These are phyloP conservation scores for Tetrahymena borealis DNA, from an alignment of 73 alveolate species.

Conservation along the genomic window DNA sequence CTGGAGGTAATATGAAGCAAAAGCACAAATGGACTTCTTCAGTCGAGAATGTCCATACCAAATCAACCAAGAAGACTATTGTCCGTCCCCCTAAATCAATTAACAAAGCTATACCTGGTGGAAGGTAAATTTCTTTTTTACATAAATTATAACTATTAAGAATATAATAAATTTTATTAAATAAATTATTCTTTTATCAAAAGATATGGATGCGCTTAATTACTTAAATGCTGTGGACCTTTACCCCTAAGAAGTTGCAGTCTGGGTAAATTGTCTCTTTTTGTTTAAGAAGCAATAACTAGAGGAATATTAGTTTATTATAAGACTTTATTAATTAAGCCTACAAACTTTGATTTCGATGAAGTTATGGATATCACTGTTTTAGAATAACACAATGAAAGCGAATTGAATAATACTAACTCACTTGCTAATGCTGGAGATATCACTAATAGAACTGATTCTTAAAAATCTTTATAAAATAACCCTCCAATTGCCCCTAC, in stretches of 20 bases:
- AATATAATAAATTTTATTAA: not conserved
- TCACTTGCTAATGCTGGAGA: not conserved
- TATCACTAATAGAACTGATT: not conserved
- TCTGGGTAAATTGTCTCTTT: slow-evolving; percentile 7
- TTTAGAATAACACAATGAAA: not conserved
- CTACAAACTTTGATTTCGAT: slow-evolving; percentile 2
- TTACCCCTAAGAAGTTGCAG: slow-evolving; percentile 26
- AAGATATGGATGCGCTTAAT: slow-evolving; percentile 34
- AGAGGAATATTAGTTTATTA: slow-evolving; percentile 29
- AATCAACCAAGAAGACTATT: slow-evolving; percentile 5
- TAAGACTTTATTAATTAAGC: slow-evolving; percentile 35
- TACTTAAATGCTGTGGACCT: slow-evolving; percentile 45
- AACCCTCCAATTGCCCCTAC: not conserved
- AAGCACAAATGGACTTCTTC: slow-evolving; percentile 9
- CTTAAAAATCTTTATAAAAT: not conserved
- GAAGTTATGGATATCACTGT: not conserved
- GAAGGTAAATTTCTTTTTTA: not conserved
- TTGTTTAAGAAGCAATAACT: slow-evolving; percentile 39
- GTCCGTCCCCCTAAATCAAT: slow-evolving; percentile 40
- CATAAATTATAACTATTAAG: too few relatives aligned
- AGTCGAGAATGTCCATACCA: not conserved
- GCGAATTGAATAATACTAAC: not conserved
- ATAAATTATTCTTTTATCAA: not conserved
- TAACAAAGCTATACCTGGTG: slow-evolving; percentile 43
- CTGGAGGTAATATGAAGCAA: not conserved